Evolutionary conservation across 306 rosid genomes (phyloP), one percentile per base, ranked within the genome.

Genomic region (Mucuna pruriens): DNA sequence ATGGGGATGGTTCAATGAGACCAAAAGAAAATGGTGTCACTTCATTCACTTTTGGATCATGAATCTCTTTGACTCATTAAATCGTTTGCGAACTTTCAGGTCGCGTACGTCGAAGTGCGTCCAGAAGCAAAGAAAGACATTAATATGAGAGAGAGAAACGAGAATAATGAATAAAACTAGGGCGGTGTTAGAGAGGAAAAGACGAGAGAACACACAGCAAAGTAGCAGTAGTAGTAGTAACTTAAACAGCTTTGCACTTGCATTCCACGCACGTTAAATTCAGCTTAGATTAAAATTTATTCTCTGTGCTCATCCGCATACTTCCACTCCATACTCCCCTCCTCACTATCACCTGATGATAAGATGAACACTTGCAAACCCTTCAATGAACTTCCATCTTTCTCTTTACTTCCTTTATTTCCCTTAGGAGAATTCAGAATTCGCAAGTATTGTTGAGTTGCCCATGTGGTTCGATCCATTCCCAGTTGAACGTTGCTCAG

Each of bases 101-200:
- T 79, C n/a, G n/a, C n/a, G n/a, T n/a, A n/a, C n/a, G n/a, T n/a
- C 2, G n/a, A 71, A 68, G 31, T 39, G 74, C 36, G 66, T 55
- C 46, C 69, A 57, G 77, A 71, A 76, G 38, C 0, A 29, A 34
- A 31, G 25, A 45, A n/a, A 11, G 61, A 65, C 71, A 48, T 87
- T 64, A 85, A 82, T 76, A 79, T 25, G 90, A 84, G 84, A 78
- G 84, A 78, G 88, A 85, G 88, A 80, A 44, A 71, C 15, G 69
- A 58, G 51, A 74, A 79, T 81, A 63, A 68, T 51, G 51, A 74
- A 79, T 81, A 63, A 68, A 65, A 64, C 33, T 5, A 26, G 63
- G 57, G 81, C 84, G 85, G 84, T 77, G 89, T 58, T 62, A 79
- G 64, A 81, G 88, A 86, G 75, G 29, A 76, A 49, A 84, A 66